A percentile compares a stretch with the other conserved stretches of the same genome.
These are phyloP conservation scores for Schoenoplectus tabernaemontani DNA, from an alignment of 202 grass and related monocot species.

Conservation along the genomic window DNA sequence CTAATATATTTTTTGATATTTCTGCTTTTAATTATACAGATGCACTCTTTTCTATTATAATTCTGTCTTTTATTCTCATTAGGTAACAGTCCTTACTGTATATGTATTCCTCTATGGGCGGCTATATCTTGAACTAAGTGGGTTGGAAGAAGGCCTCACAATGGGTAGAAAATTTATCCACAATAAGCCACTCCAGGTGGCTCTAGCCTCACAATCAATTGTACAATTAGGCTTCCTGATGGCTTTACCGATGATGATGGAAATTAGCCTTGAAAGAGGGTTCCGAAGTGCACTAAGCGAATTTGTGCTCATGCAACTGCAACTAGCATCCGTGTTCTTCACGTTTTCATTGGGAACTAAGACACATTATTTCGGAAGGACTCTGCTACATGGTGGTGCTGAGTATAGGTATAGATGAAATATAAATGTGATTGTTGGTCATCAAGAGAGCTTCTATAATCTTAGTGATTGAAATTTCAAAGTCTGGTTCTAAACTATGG, in stretches of 20 bases:
- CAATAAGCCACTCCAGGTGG: conserved; percentile 70
- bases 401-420: conserved; percentile 41
- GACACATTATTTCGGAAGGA: conserved; percentile 88
- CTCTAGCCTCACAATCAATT: conserved; percentile 83
- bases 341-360: conserved; percentile 90
- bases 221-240: conserved; percentile 88
- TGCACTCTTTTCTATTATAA: neutral
- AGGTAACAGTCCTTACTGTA: conserved; percentile 78
- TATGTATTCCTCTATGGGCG: conserved; percentile 91
- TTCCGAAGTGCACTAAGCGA: conserved; percentile 83
- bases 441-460: neutral
- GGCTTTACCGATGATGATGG: conserved; percentile 94
- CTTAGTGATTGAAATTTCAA: neutral
- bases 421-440: neutral
- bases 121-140: conserved; percentile 74
- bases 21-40: neutral
- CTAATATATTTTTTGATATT: no score
- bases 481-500: neutral
- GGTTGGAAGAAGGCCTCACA: conserved; percentile 48
- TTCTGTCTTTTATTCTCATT: neutral
- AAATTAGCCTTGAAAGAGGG: conserved; percentile 93
- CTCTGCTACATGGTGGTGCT: conserved; percentile 76
- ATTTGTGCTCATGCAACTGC: conserved; percentile 93
- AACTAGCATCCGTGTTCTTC: conserved; percentile 84
- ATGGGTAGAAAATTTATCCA: conserved; percentile 53